These are phyloP conservation scores for Lentinula lateritia DNA, from an alignment of 768 basidiomycete genomes.

Conservation along the genomic window DNA sequence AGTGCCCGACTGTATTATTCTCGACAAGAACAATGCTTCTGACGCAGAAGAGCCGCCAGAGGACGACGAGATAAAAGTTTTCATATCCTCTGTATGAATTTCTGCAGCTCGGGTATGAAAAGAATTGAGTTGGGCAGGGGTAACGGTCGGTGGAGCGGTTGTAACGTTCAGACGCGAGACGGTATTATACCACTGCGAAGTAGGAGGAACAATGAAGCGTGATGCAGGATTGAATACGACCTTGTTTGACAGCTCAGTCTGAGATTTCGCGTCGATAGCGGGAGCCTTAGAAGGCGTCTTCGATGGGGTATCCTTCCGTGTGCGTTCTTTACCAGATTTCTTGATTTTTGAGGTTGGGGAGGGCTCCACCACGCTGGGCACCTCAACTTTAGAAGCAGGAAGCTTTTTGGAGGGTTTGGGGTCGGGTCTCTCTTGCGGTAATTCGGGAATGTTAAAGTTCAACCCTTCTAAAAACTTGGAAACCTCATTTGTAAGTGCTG, in stretches of 20 bases:
- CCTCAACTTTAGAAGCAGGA: constrained; percentile 3
- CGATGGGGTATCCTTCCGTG: background rate
- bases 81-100: constrained; percentile 40
- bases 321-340: background rate
- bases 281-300: background rate
- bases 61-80: constrained; percentile 45
- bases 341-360: background rate
- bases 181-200: constrained; percentile 52
- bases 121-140: constrained; percentile 37
- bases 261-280: background rate
- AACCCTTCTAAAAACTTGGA: constrained; percentile 40
- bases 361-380: background rate
- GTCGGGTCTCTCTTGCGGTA: background rate
- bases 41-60: constrained; percentile 59
- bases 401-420: constrained; percentile 13
- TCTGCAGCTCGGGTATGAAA: constrained; percentile 41
- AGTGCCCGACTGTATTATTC: constrained; percentile 84
- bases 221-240: constrained; percentile 31
- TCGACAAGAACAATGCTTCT: constrained; percentile 76
- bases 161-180: constrained; percentile 33
- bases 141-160: constrained; percentile 24
- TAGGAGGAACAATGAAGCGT: constrained; percentile 31
- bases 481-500: constrained; percentile 37
- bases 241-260: constrained; percentile 26
- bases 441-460: constrained; percentile 20